A percentile compares a stretch with the other conserved stretches of the same genome.
phyloP scores from a whole-genome alignment of 768 basidiomycete genomes.

The Coprinellus micaceus region DNA sequence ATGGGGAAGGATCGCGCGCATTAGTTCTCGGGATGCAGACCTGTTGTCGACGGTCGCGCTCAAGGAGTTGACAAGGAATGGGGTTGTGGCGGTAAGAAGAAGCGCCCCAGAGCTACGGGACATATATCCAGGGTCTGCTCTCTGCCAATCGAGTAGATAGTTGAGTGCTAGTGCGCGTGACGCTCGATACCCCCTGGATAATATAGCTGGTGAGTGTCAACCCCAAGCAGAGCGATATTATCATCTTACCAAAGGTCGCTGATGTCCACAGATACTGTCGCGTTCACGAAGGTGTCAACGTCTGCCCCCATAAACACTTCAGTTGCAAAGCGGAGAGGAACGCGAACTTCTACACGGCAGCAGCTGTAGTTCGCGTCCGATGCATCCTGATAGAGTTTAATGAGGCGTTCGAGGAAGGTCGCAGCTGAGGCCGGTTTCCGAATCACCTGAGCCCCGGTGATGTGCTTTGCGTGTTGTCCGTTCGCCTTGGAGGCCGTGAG shows the following conservation, averaged over 20 bases:
- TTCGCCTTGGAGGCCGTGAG: conserved; percentile 7
- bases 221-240: too few relatives aligned
- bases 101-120: conserved; percentile 2
- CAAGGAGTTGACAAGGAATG: conserved; percentile 15
- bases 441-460: conserved; percentile 1
- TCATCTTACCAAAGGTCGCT: too few relatives aligned
- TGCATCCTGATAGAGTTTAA: conserved; percentile 1
- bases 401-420: background rate
- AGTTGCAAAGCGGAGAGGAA: background rate
- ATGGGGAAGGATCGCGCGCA: conserved; percentile 14
- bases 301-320: background rate
- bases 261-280: background rate
- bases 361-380: background rate
- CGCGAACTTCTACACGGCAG: conserved; percentile 10
- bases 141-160: conserved; percentile 1
- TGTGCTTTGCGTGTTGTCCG: conserved; percentile 8
- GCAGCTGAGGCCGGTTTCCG: background rate
- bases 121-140: background rate
- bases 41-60: conserved; percentile 16
- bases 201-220: background rate
- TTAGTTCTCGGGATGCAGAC: conserved; percentile 12
- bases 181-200: background rate
- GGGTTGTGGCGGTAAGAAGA: conserved; percentile 12
- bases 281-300: background rate
- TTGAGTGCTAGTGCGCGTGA: background rate